A percentile compares a stretch with the other conserved stretches of the same genome.
These are phyloP conservation scores for Globisporangium uncinulatum DNA, from an alignment of 352 stramenopile species.

Conservation along the genomic window DNA sequence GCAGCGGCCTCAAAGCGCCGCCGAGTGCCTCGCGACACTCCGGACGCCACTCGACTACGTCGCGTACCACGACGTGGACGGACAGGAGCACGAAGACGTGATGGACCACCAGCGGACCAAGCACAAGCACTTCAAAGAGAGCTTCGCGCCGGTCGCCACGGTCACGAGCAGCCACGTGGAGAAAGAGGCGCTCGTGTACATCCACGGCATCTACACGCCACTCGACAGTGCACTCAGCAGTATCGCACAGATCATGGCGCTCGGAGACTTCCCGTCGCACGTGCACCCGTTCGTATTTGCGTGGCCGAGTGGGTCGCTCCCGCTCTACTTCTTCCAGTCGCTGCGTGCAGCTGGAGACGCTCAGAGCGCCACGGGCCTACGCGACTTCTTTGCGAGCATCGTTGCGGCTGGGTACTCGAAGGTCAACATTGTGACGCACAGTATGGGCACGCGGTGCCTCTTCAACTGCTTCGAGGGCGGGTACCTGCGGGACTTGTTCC, in stretches of 20 bases:
- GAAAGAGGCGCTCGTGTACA: slow-evolving; percentile 20
- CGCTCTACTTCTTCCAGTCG: slow-evolving; percentile 17
- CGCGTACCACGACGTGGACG: slow-evolving; percentile 18
- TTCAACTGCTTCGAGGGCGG: slow-evolving; percentile 16
- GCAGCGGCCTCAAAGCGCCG: slow-evolving; percentile 12
- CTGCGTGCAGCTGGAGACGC: slow-evolving; percentile 7
- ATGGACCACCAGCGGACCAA: slow-evolving; percentile 6
- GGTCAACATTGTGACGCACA: slow-evolving; percentile 20
- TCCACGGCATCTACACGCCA: slow-evolving; percentile 17
- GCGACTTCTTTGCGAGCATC: slow-evolving; percentile 18
- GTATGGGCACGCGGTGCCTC: slow-evolving; percentile 16
- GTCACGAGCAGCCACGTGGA: not conserved
- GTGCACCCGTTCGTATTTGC: slow-evolving; percentile 21
- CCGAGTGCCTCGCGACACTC: slow-evolving; percentile 13
- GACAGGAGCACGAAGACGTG: not conserved
- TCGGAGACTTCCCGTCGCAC: slow-evolving; percentile 15
- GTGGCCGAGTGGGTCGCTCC: slow-evolving; percentile 17
- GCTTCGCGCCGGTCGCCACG: slow-evolving; percentile 6
- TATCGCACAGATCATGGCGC: slow-evolving; percentile 18
- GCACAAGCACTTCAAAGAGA: slow-evolving; percentile 12
- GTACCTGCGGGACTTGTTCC: slow-evolving; percentile 13
- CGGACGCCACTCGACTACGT: slow-evolving; percentile 21
- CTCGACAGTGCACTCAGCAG: slow-evolving; percentile 17
- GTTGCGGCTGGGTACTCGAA: slow-evolving; percentile 18
- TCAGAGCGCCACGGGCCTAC: slow-evolving; percentile 10